Conservation (phyloP, 352 stramenopile genomes). For the Elongisporangium prolatum region DNA sequence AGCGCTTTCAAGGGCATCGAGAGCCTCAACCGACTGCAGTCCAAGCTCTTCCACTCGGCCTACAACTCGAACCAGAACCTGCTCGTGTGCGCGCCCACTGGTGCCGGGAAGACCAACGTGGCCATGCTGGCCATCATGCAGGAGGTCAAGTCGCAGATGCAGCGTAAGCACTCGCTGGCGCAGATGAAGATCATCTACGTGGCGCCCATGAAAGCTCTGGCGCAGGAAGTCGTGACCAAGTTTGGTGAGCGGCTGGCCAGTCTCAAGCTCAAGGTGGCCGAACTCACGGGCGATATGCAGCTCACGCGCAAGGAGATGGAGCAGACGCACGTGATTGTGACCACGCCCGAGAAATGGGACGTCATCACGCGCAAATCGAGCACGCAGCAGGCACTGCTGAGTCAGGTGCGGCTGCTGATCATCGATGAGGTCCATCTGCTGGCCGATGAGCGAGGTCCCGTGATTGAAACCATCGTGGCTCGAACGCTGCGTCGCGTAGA, state of each 20-base stretch:
- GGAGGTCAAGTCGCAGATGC: constrained; percentile 78
- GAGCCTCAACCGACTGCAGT: constrained; percentile 97
- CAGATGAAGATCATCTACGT: constrained; percentile 96
- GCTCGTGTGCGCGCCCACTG: constrained; percentile 91
- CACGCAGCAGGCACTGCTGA: constrained; percentile 87
- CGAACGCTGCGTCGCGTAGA: constrained; percentile 97
- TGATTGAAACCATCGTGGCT: constrained; percentile 99
- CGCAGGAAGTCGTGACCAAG: constrained; percentile 99
- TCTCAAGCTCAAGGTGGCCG: constrained; percentile 76
- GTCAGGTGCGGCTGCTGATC: constrained; percentile 95
- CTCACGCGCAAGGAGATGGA: constrained; percentile 96
- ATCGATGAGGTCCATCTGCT: constrained; percentile 99
- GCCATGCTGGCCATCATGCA: constrained; percentile 97
- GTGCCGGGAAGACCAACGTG: constrained; percentile 99
- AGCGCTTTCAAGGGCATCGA: constrained; percentile 73
- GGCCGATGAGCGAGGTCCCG: constrained; percentile 96
- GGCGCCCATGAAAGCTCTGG: constrained; percentile 97
- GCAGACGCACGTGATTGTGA: constrained; percentile 95
- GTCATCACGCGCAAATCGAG: constrained; percentile 97
- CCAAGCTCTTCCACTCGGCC: constrained; percentile 94
- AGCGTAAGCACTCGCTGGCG: constrained; percentile 35
- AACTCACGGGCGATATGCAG: constrained; percentile 98
- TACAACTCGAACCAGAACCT: constrained; percentile 97
- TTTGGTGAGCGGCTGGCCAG: constrained; percentile 87
- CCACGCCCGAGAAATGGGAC: constrained; percentile 99